These are phyloP conservation scores for Phytophthora sp. DNA, from an alignment of 352 stramenopile species.

Conservation along the genomic window DNA sequence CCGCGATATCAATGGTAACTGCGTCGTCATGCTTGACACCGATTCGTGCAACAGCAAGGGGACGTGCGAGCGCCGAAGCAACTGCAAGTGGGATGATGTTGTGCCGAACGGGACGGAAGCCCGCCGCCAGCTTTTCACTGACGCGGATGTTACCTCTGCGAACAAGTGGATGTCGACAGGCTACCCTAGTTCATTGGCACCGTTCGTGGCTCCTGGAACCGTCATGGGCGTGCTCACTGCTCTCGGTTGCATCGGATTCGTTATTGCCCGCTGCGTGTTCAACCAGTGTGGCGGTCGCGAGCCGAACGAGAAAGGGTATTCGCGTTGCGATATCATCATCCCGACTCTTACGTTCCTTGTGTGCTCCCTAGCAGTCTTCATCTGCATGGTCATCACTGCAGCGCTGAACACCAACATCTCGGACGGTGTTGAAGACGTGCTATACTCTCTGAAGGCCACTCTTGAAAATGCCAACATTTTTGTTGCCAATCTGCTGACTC, in stretches of 20 bases:
- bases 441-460: slow-evolving; percentile 73
- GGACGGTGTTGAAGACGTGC: slow-evolving; percentile 58
- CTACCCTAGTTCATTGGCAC: slow-evolving; percentile 71
- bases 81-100: slow-evolving; percentile 85
- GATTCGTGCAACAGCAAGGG: slow-evolving; percentile 65
- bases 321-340: slow-evolving; percentile 77
- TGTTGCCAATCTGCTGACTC: slow-evolving; percentile 59
- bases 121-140: slow-evolving; percentile 63
- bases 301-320: slow-evolving; percentile 78
- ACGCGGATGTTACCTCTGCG: slow-evolving; percentile 56
- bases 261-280: slow-evolving; percentile 78
- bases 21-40: slow-evolving; percentile 52
- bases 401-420: slow-evolving; percentile 86
- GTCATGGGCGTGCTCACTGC: slow-evolving; percentile 74
- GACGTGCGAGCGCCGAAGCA: slow-evolving; percentile 73
- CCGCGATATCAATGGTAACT: slow-evolving; percentile 56
- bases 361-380: slow-evolving; percentile 78
- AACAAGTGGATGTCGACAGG: slow-evolving; percentile 69
- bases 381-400: slow-evolving; percentile 76
- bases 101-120: slow-evolving; percentile 37
- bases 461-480: slow-evolving; percentile 85
- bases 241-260: slow-evolving; percentile 59
- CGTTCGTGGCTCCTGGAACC: slow-evolving; percentile 74
- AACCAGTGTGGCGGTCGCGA: slow-evolving; percentile 83
- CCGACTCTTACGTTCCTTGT: slow-evolving; percentile 66